Percentiles rank a stretch among this genome's conserved stretches.
phyloP scores from a whole-genome alignment of 306 rosid species.

The Dalbergia oliveri region DNA sequence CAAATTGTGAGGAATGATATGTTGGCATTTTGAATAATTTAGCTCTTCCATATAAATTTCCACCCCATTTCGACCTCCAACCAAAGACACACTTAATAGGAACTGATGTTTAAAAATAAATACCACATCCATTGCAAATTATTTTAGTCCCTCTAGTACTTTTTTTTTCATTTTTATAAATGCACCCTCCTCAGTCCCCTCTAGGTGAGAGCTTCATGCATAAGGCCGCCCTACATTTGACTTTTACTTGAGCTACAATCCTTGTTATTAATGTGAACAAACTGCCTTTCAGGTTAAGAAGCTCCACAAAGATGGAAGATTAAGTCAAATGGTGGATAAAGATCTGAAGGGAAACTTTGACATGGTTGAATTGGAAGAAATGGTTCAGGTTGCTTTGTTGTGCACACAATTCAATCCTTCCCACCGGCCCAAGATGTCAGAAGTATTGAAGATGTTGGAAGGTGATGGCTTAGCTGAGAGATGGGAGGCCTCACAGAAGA shows the following conservation, averaged over 20 bases:
- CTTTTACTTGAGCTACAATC: background rate
- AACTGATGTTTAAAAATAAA: background rate
- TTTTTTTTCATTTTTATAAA: background rate
- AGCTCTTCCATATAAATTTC: too few relatives aligned
- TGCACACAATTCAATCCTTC: constrained; percentile 93
- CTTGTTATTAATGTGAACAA: constrained; percentile 29
- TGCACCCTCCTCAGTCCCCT: too few relatives aligned
- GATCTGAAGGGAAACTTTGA: constrained; percentile 77
- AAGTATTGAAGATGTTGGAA: constrained; percentile 94
- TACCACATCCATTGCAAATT: background rate
- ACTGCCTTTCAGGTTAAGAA: constrained; percentile 78
- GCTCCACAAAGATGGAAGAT: constrained; percentile 86
- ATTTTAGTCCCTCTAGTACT: background rate
- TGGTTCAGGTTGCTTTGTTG: constrained; percentile 91
- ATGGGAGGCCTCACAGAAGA: constrained; percentile 94
- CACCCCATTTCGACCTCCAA: too few relatives aligned
- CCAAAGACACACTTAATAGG: background rate
- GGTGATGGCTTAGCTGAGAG: constrained; percentile 97
- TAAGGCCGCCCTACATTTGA: too few relatives aligned
- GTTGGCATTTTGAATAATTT: constrained; percentile 19
- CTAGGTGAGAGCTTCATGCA: too few relatives aligned
- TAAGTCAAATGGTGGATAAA: constrained; percentile 87
- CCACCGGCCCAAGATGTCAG: constrained; percentile 94
- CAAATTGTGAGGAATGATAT: background rate
- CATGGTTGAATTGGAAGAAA: constrained; percentile 85